Evolutionary conservation across 768 basidiomycete species (phyloP).

Genomic region (Thelephora aurantiotincta): DNA sequence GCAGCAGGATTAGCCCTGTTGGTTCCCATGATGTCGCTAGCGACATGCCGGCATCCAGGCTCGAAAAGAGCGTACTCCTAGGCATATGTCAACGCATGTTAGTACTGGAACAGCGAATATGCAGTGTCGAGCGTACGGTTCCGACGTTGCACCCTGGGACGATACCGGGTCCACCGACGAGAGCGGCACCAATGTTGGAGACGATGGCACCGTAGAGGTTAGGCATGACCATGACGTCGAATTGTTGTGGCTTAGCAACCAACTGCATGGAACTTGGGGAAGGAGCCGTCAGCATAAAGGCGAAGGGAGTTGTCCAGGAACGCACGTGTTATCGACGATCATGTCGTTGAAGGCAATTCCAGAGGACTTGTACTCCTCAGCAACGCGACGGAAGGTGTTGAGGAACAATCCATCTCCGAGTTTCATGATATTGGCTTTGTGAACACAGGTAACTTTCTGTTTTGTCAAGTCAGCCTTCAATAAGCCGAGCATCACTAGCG

Average conservation of each 20-base stretch:
- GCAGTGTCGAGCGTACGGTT: constrained; percentile 37
- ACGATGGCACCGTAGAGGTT: constrained; percentile 94
- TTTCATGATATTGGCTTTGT: constrained; percentile 99
- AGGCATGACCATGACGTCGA: constrained; percentile 99
- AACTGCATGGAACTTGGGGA: constrained; percentile 88
- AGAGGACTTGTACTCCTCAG: constrained; percentile 88
- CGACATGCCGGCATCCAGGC: constrained; percentile 94
- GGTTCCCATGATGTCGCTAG: constrained; percentile 91
- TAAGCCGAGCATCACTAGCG: background rate
- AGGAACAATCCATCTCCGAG: constrained; percentile 98
- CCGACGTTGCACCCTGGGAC: constrained; percentile 98
- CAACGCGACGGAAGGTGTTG: constrained; percentile 92
- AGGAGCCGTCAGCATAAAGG: background rate
- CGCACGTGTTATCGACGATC: constrained; percentile 98
- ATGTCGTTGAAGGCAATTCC: constrained; percentile 94
- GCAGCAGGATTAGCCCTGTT: constrained; percentile 95
- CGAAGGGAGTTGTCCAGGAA: background rate
- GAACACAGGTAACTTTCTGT: constrained; percentile 98
- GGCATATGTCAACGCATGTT: constrained; percentile 5
- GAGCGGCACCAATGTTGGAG: constrained; percentile 93
- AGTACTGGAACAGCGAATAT: background rate
- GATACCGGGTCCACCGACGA: constrained; percentile 95
- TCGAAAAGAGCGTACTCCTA: constrained; percentile 97
- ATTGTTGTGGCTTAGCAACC: constrained; percentile 88
- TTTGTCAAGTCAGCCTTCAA: background rate